phyloP scores from a whole-genome alignment of 2,329 filamentous ascomycete species.

The Clonostachys chloroleuca region DNA sequence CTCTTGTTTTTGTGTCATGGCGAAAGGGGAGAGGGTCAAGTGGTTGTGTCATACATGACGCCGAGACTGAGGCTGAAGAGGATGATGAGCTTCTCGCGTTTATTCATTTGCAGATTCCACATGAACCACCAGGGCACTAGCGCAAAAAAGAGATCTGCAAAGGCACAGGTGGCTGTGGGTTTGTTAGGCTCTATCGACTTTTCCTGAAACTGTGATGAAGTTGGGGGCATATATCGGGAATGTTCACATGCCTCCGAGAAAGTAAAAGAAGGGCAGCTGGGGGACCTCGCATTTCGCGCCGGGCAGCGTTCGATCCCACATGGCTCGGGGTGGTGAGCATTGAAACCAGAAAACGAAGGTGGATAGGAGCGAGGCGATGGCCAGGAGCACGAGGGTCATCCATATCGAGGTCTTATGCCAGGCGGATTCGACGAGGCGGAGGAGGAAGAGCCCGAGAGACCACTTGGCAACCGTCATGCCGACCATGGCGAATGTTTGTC shows the following conservation, averaged over 20 bases:
- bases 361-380: background rate
- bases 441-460: constrained; percentile 25
- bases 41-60: constrained; percentile 14
- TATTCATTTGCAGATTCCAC: constrained; percentile 36
- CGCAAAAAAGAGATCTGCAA: constrained; percentile 31
- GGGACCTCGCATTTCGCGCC: constrained; percentile 2
- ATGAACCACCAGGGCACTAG: constrained; percentile 37
- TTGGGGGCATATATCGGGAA: no score
- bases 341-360: constrained; percentile 1
- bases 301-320: constrained; percentile 2
- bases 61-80: constrained; percentile 34
- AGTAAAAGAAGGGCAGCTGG: background rate
- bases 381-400: constrained; percentile 6
- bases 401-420: constrained; percentile 23
- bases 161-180: constrained; percentile 5
- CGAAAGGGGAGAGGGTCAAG: constrained; percentile 8
- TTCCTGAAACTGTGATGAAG: no score
- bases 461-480: constrained; percentile 26
- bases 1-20: constrained; percentile 4
- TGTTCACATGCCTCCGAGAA: no score
- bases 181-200: no score
- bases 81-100: constrained; percentile 37
- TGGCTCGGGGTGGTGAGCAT: constrained; percentile 4
- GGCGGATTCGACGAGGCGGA: constrained; percentile 18
- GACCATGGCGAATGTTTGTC: constrained; percentile 22